Evolutionary conservation across 345 rosid genomes (phyloP), one percentile per base, ranked within the genome.

Genomic region (Cardamine occulta): DNA sequence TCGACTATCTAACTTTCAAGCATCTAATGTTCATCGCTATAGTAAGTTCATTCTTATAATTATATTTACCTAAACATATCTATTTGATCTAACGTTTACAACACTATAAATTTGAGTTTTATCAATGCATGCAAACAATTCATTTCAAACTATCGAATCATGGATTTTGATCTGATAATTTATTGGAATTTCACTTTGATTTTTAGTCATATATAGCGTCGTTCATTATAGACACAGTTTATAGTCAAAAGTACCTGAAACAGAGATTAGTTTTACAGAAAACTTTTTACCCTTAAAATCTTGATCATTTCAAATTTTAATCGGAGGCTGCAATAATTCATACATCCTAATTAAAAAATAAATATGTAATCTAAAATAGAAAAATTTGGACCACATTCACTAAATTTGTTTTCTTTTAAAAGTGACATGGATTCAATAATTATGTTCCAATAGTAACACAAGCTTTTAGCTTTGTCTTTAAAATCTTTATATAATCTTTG

Each of bases 401-500:
- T 8, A 57, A 51, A 37, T 52, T 40, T 68, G 17, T 39, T 68
- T 58, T 45, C 48, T 24, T 64, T 47, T 64, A 5, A n/a, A 56
- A 71, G 72, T 63, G 61, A 63, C 44, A 70, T 71, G 62, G 72
- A 29, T 19, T 32, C 68, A 71, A 77, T 70, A 77, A 77, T 70
- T 70, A 24, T 34, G 60, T 32, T 32, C 57, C 60, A 63, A 69
- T 31, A 53, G 34, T 68, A 52, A 68, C 19, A 40, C 18, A 53
- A 63, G 53, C 70, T 61, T 76, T 70, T 24, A n/a, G 65, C 70
- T 70, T 76, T 76, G 70, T 63, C 65, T 32, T 62, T 31, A 54
- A 9, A 69, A 69, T 62, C 32, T 62, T 69, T 69, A 51, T 61
- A 76, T 61, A 68, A 52, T 68, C 68, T 21, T 21, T 76, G 72